A percentile compares a stretch with the other conserved stretches of the same genome.
These are phyloP conservation scores for Russula emetica DNA, from an alignment of 768 basidiomycete genomes.

Conservation along the genomic window DNA sequence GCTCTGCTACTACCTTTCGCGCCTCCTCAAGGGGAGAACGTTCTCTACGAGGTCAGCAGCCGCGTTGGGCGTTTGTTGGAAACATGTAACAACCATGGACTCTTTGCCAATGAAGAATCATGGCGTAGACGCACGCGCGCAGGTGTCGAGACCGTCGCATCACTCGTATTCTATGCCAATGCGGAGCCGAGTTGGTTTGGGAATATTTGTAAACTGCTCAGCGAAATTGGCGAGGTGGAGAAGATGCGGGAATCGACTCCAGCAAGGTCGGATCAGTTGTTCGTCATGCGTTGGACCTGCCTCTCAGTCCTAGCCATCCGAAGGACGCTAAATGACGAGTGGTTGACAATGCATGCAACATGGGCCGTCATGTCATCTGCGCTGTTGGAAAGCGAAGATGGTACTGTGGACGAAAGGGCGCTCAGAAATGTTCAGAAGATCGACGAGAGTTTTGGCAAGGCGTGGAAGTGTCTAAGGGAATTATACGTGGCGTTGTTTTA, in stretches of 20 bases:
- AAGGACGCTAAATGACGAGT: not conserved
- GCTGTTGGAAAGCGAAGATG: not conserved
- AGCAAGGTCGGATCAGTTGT: constrained; percentile 2
- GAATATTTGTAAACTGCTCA: not conserved
- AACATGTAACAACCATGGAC: not conserved
- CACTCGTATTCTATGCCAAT: not conserved
- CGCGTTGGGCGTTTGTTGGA: constrained; percentile 8
- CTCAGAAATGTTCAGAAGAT: constrained; percentile 7
- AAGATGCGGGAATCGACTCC: not conserved
- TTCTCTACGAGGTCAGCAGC: constrained; percentile 6
- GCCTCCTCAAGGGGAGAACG: not conserved
- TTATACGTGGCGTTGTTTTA: not conserved
- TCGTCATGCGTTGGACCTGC: constrained; percentile 21
- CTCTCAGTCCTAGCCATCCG: constrained; percentile 14
- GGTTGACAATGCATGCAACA: not conserved
- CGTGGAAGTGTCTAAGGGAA: not conserved
- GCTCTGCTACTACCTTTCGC: not conserved
- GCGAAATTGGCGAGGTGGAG: constrained; percentile 2
- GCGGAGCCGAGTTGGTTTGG: constrained; percentile 3
- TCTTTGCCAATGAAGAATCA: constrained; percentile 3
- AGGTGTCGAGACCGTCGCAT: not conserved
- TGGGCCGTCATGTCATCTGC: not conserved
- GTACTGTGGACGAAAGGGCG: not conserved
- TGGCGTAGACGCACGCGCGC: constrained; percentile 15
- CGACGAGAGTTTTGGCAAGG: constrained; percentile 12